Conservation (phyloP, 2,329 filamentous ascomycete species). For the Fusarium devonianum region DNA sequence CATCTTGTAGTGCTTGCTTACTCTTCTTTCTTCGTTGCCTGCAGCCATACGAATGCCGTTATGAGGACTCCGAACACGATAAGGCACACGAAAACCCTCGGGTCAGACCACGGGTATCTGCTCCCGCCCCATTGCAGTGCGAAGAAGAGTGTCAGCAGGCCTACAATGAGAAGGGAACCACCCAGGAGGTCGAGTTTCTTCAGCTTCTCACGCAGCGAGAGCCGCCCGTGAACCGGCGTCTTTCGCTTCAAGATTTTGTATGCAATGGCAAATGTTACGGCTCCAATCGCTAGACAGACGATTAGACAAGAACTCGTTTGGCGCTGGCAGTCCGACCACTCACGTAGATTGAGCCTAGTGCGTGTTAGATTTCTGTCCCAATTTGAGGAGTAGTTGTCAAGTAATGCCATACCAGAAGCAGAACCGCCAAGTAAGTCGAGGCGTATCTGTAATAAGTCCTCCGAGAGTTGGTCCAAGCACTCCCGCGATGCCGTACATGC, state of each 20-base stretch:
- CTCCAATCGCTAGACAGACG: not conserved
- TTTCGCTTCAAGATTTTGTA: slow-evolving; percentile 4
- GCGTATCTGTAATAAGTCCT: slow-evolving; percentile 36
- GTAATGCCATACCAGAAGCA: not conserved
- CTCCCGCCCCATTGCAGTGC: slow-evolving; percentile 22
- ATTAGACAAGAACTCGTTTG: not conserved
- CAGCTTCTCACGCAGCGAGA: slow-evolving; percentile 15
- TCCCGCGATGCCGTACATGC: slow-evolving; percentile 39
- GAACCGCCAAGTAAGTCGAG: slow-evolving; percentile 14
- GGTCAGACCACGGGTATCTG: slow-evolving; percentile 13
- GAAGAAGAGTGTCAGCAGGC: slow-evolving; percentile 9
- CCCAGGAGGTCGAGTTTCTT: slow-evolving; percentile 12
- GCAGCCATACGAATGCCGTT: not conserved
- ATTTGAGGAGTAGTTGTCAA: not conserved
- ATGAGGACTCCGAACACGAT: slow-evolving; percentile 9
- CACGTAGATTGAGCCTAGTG: slow-evolving; percentile 16
- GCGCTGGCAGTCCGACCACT: not conserved
- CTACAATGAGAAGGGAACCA: slow-evolving; percentile 8
- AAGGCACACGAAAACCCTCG: slow-evolving; percentile 6
- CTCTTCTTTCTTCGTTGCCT: slow-evolving; percentile 14
- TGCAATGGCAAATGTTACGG: slow-evolving; percentile 2
- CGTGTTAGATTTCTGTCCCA: not conserved
- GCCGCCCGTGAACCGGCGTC: not conserved
- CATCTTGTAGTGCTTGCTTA: not conserved
- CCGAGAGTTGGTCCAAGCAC: slow-evolving; percentile 42